Percentiles rank a stretch among this genome's conserved stretches.
Conservation (phyloP, 148 eudicot species). For the Dianthus caryophyllus region DNA sequence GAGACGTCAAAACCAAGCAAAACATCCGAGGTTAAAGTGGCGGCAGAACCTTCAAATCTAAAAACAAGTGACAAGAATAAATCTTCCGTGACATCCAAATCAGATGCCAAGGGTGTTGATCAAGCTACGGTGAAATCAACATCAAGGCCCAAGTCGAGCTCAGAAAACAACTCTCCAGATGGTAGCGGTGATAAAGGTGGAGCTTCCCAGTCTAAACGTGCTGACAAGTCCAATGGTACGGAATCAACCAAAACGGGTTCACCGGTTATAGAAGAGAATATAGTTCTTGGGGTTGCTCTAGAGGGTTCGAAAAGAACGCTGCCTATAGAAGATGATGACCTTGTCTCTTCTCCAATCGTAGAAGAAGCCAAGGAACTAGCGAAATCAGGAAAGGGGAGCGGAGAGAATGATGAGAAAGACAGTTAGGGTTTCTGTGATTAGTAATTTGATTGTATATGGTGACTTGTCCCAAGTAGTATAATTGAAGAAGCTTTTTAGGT, state of each 20-base stretch:
- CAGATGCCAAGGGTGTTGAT: conserved; percentile 23
- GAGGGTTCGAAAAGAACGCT: conserved; percentile 95
- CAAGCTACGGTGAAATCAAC: conserved; percentile 25
- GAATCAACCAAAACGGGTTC: conserved; percentile 39
- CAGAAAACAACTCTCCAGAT: conserved; percentile 8
- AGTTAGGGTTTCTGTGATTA: conserved; percentile 12
- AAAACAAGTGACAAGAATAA: conserved; percentile 25
- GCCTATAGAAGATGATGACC: conserved; percentile 72
- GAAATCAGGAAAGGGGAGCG: conserved; percentile 36
- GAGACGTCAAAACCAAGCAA: conserved; percentile 32
- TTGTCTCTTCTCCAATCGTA: conserved; percentile 32
- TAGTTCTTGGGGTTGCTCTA: conserved; percentile 89
- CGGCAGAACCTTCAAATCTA: conserved; percentile 32
- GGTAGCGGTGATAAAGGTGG: conserved; percentile 23
- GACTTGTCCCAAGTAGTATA: conserved; percentile 5
- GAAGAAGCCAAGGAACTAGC: conserved; percentile 59
- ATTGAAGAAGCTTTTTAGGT: conserved; percentile 2
- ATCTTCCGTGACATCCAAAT: conserved; percentile 20
- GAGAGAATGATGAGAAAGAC: conserved; percentile 49
- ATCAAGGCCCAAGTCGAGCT: conserved; percentile 22
- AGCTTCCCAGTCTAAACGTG: conserved; percentile 30
- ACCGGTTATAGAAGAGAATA: conserved; percentile 63
- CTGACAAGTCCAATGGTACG: conserved; percentile 25
- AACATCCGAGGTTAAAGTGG: conserved; percentile 31
- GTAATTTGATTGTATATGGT: background rate